These are phyloP conservation scores for Hemisphaericaspora lyxosophila DNA, from an alignment of 1,139 yeast species.

Conservation along the genomic window DNA sequence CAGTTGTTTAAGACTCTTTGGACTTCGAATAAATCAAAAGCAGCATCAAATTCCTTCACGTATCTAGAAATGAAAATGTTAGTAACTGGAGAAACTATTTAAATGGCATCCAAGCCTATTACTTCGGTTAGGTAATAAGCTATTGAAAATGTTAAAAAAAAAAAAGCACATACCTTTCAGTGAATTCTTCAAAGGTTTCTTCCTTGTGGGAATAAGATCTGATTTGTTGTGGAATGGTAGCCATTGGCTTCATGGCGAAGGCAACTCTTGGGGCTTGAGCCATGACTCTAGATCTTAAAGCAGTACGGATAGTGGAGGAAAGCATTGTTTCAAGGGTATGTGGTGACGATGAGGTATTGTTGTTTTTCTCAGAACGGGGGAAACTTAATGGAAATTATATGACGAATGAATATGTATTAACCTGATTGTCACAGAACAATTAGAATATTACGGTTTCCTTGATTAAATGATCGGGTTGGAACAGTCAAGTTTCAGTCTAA, in stretches of 20 bases:
- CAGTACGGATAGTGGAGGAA: slow-evolving; percentile 53
- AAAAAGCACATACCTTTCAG: slow-evolving; percentile 59
- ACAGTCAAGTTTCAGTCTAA: too few relatives aligned
- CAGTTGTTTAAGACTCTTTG: slow-evolving; percentile 88
- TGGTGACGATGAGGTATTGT: neutral
- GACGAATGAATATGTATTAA: neutral
- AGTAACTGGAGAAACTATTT: too few relatives aligned
- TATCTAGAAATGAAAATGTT: slow-evolving; percentile 47
- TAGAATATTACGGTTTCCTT: neutral
- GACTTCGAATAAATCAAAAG: slow-evolving; percentile 96
- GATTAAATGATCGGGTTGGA: neutral
- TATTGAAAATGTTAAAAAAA: too few relatives aligned
- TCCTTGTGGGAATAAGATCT: slow-evolving; percentile 82
- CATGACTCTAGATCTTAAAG: slow-evolving; percentile 46
- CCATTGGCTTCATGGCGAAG: slow-evolving; percentile 18
- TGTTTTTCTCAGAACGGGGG: neutral
- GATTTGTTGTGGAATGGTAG: slow-evolving; percentile 22
- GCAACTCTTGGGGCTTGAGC: slow-evolving; percentile 28
- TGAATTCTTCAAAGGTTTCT: slow-evolving; percentile 94
- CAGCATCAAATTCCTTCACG: slow-evolving; percentile 96
- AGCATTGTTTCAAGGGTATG: slow-evolving; percentile 31
- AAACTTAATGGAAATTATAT: too few relatives aligned
- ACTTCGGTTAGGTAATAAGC: too few relatives aligned
- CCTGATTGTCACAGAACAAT: neutral
- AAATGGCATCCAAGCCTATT: too few relatives aligned